A percentile compares a stretch with the other conserved stretches of the same genome.
These are phyloP conservation scores for Tetrahymena malaccensis DNA, from an alignment of 73 alveolate species.

Conservation along the genomic window DNA sequence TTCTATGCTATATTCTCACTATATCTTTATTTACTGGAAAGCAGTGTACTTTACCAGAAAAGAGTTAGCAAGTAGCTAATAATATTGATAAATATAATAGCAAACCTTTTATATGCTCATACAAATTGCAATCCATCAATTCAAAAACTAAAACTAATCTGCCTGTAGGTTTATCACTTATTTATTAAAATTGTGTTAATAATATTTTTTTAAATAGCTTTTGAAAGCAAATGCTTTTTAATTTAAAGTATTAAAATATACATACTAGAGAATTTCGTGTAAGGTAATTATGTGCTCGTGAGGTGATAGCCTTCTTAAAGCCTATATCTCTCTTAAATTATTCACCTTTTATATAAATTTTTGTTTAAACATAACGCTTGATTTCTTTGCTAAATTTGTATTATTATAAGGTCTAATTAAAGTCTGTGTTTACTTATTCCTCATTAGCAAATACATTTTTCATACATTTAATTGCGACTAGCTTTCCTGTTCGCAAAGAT, in stretches of 20 bases:
- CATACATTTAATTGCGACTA: slow-evolving; percentile 86
- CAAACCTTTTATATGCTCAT: slow-evolving; percentile 65
- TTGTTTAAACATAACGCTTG: not conserved
- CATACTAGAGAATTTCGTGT: slow-evolving; percentile 63
- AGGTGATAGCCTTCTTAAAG: slow-evolving; percentile 74
- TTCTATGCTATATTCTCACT: not conserved
- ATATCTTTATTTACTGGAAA: not conserved
- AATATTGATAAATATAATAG: not conserved
- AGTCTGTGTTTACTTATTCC: slow-evolving; percentile 53
- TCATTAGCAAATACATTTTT: slow-evolving; percentile 53
- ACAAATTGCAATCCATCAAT: slow-evolving; percentile 76
- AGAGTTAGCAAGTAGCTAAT: not conserved
- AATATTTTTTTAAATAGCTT: slow-evolving; percentile 3
- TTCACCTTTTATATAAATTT: slow-evolving; percentile 9
- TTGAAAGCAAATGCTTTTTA: not conserved
- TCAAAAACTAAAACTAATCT: slow-evolving; percentile 76
- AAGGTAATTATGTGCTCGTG: slow-evolving; percentile 77
- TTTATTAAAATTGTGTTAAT: not conserved
- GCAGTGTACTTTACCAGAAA: not conserved
- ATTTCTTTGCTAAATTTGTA: not conserved
- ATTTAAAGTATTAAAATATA: not conserved
- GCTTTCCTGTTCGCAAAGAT: slow-evolving; percentile 65
- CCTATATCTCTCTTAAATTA: slow-evolving; percentile 78
- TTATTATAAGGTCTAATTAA: not conserved
- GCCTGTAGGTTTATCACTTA: slow-evolving; percentile 64